Base-by-base conservation (phyloP, 2,329 filamentous ascomycete genomes). In the Hymenoscyphus linearis region DNA sequence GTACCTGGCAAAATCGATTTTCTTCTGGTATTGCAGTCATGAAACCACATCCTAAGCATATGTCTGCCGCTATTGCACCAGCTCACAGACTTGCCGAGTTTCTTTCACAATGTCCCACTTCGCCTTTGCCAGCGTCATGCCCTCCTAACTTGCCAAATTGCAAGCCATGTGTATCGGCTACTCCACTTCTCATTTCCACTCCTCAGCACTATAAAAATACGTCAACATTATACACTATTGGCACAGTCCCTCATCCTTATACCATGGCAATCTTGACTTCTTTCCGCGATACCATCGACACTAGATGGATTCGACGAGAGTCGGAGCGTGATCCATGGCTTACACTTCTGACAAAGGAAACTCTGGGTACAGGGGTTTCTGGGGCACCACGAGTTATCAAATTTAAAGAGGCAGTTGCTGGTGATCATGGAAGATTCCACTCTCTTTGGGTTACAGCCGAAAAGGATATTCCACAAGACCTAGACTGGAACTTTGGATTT, bases 401-500 rank as follows among this genome's bases (percentile, higher is more conserved):
- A 34, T 86, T 97, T 74, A 97, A 98, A 74, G 87, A 93, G 66
- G 84, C 86, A 2, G 86, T 97, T 4, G 93, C 90, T 2, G 84
- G 86, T 16, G 83, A 88, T 14, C 81, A 82, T 62, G 83, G 83
- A 16, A 77, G 81, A 0, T 79, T 85, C 0, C 85, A 85, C 66
- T 86, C 87, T 0, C 78, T 97, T 22, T 97, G 93, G 93, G 78
- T 96, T 22, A 88, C 87, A 0, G 89, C 90, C n/a, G 86, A 89
- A 69, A 78, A 79, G 14, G 76, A 81, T 1, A 75, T 79, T 5
- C 74, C 77, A 1, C 74, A 82, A n/a, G 89, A 95, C 66, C 78
- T 96, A 2, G 88, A 93, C 71, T 98, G 92, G 91, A 83, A 88
- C 67, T 91, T 98, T 72, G 95, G 93, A 59, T 98, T 98, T 74